Evolutionary conservation across 73 alveolate species (phyloP), one percentile per base, ranked within the genome.

Genomic region (Paramecium primaurelia): DNA sequence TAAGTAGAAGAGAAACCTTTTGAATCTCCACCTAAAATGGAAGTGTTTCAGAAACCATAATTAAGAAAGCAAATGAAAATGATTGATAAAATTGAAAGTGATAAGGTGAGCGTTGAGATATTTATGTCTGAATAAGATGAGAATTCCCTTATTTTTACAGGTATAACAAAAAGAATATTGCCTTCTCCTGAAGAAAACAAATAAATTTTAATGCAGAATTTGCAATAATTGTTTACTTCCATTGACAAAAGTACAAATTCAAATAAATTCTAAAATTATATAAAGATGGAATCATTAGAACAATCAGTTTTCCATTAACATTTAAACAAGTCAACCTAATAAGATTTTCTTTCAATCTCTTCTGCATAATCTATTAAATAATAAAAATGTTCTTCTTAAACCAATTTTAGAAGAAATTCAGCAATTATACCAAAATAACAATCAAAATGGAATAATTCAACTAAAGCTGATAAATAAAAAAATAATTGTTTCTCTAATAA

Each of bases 101-200:
- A 75, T 14, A 75, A 75, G 5, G 18, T 75, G 12, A 75, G 88
- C n/a, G 20, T 75, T 34, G 88, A 75, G 37, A 75, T 75, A 75
- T 75, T 75, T 37, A 75, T 75, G 88, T 75, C 88, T 22, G 88
- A 75, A 37, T n/a, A 37, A 75, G 88, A 75, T 75, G 88, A 75
- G 49, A 75, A 75, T 14, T 40, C 58, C 6, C 38, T 75, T 9
- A 37, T 75, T 34, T 75, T 75, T 75, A 75, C 88, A 14, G 88
- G 88, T 22, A 37, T 75, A 14, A 75, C 88, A 14, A 75, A 75
- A 40, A 2, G 37, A 2, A 75, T 32, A 45, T 5, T 75, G 22
- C 59, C 69, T 18, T 18, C 88, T 14, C 59, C 88, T 22, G 88
- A 75, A 75, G 88, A 37, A 45, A 75, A 75, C 59, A 75, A 75